Conservation (phyloP, 345 rosid species). For the Linum lewisii region DNA sequence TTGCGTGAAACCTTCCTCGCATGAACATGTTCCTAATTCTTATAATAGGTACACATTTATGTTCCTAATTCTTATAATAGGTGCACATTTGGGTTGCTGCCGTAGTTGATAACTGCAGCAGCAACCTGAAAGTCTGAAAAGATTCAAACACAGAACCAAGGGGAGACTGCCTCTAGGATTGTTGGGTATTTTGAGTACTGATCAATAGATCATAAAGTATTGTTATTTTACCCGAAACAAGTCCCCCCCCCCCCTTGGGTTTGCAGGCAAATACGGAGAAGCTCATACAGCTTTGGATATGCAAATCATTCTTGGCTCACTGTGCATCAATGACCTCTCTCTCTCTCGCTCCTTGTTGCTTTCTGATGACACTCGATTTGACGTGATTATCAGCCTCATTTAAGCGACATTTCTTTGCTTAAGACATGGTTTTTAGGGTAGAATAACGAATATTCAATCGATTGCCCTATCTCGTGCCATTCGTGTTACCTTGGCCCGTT, state of each 20-base stretch:
- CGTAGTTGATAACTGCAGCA: constrained; percentile 41
- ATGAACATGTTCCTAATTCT: no score
- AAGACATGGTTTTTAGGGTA: no score
- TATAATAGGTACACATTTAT: no score
- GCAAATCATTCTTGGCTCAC: constrained; percentile 98
- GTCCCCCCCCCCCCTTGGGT: constrained; percentile 9
- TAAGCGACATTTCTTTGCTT: no score
- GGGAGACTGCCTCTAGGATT: constrained; percentile 13
- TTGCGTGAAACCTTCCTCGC: no score
- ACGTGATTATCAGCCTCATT: no score
- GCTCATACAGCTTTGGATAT: constrained; percentile 16
- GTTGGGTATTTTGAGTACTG: constrained; percentile 10
- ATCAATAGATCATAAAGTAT: constrained; percentile 8
- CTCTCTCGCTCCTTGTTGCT: constrained; percentile 1
- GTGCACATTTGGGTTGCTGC: constrained; percentile 77
- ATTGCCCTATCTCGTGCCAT: no score
- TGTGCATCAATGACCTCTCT: constrained; percentile 15
- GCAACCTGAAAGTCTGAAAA: constrained; percentile 51
- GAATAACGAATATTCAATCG: no score
- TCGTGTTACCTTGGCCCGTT: no score
- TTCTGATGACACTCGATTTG: no score
- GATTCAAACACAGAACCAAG: constrained; percentile 5
- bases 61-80: no score
- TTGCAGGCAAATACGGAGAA: constrained; percentile 7
- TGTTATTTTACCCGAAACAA: background rate